Conservation (phyloP, 2,329 filamentous ascomycete species). For the Aspergillaceae sp. region DNA sequence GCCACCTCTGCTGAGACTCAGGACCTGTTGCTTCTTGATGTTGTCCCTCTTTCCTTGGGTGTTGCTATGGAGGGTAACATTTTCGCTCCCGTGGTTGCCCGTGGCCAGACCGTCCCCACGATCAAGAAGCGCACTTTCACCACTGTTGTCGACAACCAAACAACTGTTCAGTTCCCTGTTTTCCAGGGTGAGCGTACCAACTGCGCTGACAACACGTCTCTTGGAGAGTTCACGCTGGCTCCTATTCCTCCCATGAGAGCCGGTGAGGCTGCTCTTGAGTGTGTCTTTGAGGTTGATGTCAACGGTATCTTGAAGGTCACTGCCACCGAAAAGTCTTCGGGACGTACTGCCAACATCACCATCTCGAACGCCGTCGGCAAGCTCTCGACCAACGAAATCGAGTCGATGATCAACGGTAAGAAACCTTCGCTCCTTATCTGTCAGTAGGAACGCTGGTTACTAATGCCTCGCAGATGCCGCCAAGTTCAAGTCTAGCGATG, state of each 20-base stretch:
- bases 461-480: constrained; percentile 57
- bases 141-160: constrained; percentile 58
- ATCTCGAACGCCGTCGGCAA: constrained; percentile 99
- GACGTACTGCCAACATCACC: constrained; percentile 97
- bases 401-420: constrained; percentile 87
- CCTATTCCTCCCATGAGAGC: constrained; percentile 81
- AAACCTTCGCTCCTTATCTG: constrained; percentile 3
- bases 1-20: constrained; percentile 89
- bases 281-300: constrained; percentile 98
- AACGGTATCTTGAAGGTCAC: constrained; percentile 99
- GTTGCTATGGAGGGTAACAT: constrained; percentile 99
- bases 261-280: constrained; percentile 92
- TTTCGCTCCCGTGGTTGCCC: constrained; percentile 85
- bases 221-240: constrained; percentile 93
- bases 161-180: constrained; percentile 82
- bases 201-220: constrained; percentile 95
- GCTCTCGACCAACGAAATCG: constrained; percentile 87
- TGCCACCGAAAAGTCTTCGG: constrained; percentile 96
- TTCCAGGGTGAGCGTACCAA: constrained; percentile 96
- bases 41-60: constrained; percentile 91
- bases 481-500: constrained; percentile 97
- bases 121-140: constrained; percentile 88
- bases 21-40: constrained; percentile 91
- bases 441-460: background rate
- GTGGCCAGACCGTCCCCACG: constrained; percentile 66